Evolutionary conservation across 2,329 filamentous ascomycete genomes (phyloP).

Genomic region (Akanthomyces lecanii): DNA sequence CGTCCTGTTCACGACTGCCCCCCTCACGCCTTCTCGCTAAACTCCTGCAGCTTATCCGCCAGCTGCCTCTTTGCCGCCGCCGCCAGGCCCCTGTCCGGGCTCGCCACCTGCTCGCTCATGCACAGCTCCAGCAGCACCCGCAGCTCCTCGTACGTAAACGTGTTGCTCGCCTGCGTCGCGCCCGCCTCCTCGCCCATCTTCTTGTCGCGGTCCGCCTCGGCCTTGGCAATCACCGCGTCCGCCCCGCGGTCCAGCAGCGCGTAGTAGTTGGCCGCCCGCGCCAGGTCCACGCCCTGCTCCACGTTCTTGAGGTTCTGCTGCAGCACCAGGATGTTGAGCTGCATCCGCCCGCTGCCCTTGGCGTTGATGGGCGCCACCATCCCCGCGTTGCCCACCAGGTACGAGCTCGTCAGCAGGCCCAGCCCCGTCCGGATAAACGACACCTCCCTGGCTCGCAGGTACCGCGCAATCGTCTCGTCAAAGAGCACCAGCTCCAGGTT

Average conservation of each 20-base stretch:
- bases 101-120: slow-evolving; percentile 63
- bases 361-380: slow-evolving; percentile 78
- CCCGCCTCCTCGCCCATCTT: slow-evolving; percentile 30
- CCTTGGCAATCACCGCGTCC: slow-evolving; percentile 60
- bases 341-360: slow-evolving; percentile 79
- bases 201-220: slow-evolving; percentile 44
- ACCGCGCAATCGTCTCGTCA: slow-evolving; percentile 73
- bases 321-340: slow-evolving; percentile 88
- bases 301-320: slow-evolving; percentile 97
- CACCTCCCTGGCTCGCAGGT: slow-evolving; percentile 67
- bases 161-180: slow-evolving; percentile 28
- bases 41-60: slow-evolving; percentile 63
- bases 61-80: slow-evolving; percentile 64
- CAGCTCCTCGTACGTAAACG: slow-evolving; percentile 62
- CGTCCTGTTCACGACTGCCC: slow-evolving; percentile 4
- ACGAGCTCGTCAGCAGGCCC: slow-evolving; percentile 71
- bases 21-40: slow-evolving; percentile 72
- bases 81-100: slow-evolving; percentile 63
- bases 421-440: slow-evolving; percentile 74
- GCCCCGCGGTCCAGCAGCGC: slow-evolving; percentile 62
- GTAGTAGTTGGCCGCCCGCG: slow-evolving; percentile 63
- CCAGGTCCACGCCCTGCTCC: slow-evolving; percentile 63
- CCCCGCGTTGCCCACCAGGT: slow-evolving; percentile 67
- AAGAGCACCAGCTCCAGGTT: slow-evolving; percentile 83
- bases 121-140: slow-evolving; percentile 62